These are phyloP conservation scores for Russula griseocarnosa DNA, from an alignment of 768 basidiomycete species.

Conservation along the genomic window DNA sequence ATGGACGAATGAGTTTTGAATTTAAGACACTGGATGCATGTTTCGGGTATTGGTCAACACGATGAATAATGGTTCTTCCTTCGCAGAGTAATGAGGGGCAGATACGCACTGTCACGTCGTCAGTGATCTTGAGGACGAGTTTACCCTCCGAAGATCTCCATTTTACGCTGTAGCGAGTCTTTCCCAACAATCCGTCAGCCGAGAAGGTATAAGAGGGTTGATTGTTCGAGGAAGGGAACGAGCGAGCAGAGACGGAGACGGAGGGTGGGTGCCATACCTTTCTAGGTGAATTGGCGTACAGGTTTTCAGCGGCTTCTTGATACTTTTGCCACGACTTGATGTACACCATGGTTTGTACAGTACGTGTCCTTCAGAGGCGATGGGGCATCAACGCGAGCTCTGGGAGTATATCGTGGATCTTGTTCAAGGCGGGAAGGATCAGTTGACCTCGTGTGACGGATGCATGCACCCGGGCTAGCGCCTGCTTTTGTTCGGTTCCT, in stretches of 20 bases:
- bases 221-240: not conserved
- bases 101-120: slow-evolving; percentile 73
- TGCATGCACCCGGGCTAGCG: not conserved
- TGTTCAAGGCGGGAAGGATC: not conserved
- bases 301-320: slow-evolving; percentile 82
- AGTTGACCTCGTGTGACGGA: not conserved
- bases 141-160: slow-evolving; percentile 83
- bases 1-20: slow-evolving; percentile 94
- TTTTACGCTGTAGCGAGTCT: slow-evolving; percentile 92
- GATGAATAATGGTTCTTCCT: no score
- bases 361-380: slow-evolving; percentile 21
- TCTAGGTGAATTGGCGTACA: slow-evolving; percentile 77
- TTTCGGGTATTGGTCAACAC: no score
- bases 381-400: slow-evolving; percentile 23
- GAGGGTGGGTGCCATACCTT: slow-evolving; percentile 53
- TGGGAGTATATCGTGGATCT: not conserved
- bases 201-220: not conserved
- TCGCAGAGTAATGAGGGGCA: not conserved
- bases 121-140: slow-evolving; percentile 90
- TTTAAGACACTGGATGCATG: slow-evolving; percentile 72
- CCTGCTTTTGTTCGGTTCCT: not conserved
- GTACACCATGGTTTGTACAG: slow-evolving; percentile 72
- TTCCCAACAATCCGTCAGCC: slow-evolving; percentile 7
- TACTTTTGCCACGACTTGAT: slow-evolving; percentile 87
- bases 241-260: no score